These are phyloP conservation scores for Sugiyamaella qingdaonensis DNA, from an alignment of 805 yeast genomes.

Conservation along the genomic window DNA sequence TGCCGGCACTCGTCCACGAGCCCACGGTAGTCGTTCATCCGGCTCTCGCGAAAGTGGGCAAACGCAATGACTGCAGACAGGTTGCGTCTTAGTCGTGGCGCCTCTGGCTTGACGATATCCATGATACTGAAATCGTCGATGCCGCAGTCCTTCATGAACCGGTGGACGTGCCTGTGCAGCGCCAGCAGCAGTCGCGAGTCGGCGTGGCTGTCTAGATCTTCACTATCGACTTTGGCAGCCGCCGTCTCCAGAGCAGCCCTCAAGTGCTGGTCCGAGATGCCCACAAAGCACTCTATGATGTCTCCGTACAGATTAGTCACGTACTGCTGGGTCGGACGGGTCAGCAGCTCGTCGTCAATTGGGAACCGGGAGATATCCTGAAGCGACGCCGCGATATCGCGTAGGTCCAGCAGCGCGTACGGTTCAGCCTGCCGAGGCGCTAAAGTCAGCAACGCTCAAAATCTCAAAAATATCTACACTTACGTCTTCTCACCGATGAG, in stretches of 20 bases:
- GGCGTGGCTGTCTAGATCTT: conserved; percentile 39
- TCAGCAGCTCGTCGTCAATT: conserved; percentile 54
- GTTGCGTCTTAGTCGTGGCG: conserved; percentile 56
- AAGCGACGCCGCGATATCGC: conserved; percentile 55
- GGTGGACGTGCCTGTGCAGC: conserved; percentile 54
- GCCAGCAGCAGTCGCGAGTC: conserved; percentile 40
- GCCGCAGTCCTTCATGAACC: conserved; percentile 68
- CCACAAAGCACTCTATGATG: conserved; percentile 57
- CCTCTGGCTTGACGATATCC: conserved; percentile 78
- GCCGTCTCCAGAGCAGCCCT: conserved; percentile 31
- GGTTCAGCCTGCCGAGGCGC: conserved; percentile 7
- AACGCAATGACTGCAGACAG: conserved; percentile 81
- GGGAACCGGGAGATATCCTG: conserved; percentile 35
- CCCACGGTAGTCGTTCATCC: conserved; percentile 63
- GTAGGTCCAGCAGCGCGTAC: conserved; percentile 58
- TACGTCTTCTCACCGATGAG: conserved; percentile 9
- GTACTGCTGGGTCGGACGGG: conserved; percentile 54
- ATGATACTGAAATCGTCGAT: conserved; percentile 68
- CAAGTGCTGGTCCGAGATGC: conserved; percentile 39
- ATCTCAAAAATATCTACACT: not conserved
- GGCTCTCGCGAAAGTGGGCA: conserved; percentile 78
- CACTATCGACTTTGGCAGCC: conserved; percentile 34
- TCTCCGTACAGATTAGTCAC: conserved; percentile 55
- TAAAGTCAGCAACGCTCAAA: not conserved
- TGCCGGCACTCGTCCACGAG: conserved; percentile 52